phyloP scores from a whole-genome alignment of 1,139 yeast species.

The Zygotorulaspora mrakii region DNA sequence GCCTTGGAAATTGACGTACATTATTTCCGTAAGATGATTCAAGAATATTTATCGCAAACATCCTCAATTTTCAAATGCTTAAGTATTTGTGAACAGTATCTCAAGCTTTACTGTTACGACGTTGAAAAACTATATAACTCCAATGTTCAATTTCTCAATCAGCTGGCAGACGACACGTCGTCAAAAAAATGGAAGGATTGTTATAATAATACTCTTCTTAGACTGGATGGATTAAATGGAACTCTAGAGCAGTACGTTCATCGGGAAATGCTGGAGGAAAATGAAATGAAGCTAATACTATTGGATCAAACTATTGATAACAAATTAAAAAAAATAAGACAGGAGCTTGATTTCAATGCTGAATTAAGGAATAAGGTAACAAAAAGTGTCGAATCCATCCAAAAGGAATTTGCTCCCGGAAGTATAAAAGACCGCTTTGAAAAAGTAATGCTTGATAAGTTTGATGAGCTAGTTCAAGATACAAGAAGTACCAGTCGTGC shows the following conservation, averaged over 20 bases:
- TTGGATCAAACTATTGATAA: slow-evolving; percentile 30
- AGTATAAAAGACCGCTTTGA: slow-evolving; percentile 24
- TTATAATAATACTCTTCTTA: slow-evolving; percentile 34
- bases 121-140: slow-evolving; percentile 52
- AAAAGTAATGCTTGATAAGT: slow-evolving; percentile 26
- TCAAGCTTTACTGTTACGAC: slow-evolving; percentile 48
- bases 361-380: slow-evolving; percentile 25
- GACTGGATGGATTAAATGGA: slow-evolving; percentile 42
- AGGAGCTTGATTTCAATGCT: slow-evolving; percentile 35
- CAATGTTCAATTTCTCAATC: slow-evolving; percentile 46
- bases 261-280: slow-evolving; percentile 26
- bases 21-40: slow-evolving; percentile 36
- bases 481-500: slow-evolving; percentile 21
- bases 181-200: slow-evolving; percentile 48
- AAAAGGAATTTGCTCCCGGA: slow-evolving; percentile 12
- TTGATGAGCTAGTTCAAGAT: slow-evolving; percentile 23
- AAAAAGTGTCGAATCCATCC: slow-evolving; percentile 21
- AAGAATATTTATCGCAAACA: slow-evolving; percentile 31
- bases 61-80: slow-evolving; percentile 48
- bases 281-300: slow-evolving; percentile 32
- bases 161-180: slow-evolving; percentile 47
- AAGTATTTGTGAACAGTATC: slow-evolving; percentile 56
- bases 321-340: slow-evolving; percentile 29
- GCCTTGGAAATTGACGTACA: slow-evolving; percentile 47
- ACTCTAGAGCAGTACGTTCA: slow-evolving; percentile 36